Base-by-base conservation (phyloP, 192 early-diverging fungal genomes). In the Dissophora ornata region DNA sequence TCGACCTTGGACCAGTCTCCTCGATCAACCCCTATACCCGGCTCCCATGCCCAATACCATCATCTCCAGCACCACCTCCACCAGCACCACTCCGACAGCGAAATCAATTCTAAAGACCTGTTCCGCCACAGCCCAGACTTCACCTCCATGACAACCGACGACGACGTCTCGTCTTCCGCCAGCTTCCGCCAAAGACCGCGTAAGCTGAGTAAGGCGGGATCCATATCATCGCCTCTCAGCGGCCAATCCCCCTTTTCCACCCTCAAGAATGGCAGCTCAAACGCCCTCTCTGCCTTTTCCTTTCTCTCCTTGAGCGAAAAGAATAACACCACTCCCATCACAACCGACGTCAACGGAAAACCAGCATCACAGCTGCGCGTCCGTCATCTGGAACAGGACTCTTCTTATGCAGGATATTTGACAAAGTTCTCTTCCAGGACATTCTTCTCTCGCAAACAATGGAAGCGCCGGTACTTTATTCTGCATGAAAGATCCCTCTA, bases 381-480 rank as follows among this genome's bases (percentile, higher is more conserved):
- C 29, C 57, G 59, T 30, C 63, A 77, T n/a, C 32, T 77, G 58
- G 73, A 77, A 21, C 73, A 51, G 22, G 42, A 62, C 16, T 55
- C 57, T 29, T 24, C 52, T 3, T 79, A 66, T 69, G 67, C 61
- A 29, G 75, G 81, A 29, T 67, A 73, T 36, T 55, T 82, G 40
- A 55, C 81, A 50, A 79, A 79, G 67, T 70, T 79, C 44, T 61
- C 58, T 21, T 66, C 70, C 38, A 47, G 69, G 30, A 79, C 58
- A 24, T 82, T 82, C 60, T 53, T 62, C 54, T 81, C 69, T 4
- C 69, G 68, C 28, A 82, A 79, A 49, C 67, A 69, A 46, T 82
- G 81, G 81, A 82, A 82, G 30, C 56, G 75, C 46, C 69, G 81
- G 22, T 82, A 66, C 45, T 82, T 82, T 52, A 64, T 79, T 21